These are phyloP conservation scores for Citropsis articulata DNA, from an alignment of 345 rosid species.

Conservation along the genomic window DNA sequence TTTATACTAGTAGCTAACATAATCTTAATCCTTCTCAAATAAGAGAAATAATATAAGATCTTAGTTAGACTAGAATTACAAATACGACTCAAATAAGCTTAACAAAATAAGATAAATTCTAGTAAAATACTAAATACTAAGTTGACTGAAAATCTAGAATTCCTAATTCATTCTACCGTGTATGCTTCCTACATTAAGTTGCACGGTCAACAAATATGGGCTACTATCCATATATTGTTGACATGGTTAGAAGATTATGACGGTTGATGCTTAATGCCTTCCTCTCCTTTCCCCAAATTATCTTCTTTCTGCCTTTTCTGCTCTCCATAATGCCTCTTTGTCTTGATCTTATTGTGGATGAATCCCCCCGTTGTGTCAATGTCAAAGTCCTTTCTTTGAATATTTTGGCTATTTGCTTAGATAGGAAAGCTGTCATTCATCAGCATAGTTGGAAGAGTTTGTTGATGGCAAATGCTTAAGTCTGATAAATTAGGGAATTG, in stretches of 20 bases:
- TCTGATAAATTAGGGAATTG: neutral
- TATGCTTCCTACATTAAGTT: neutral
- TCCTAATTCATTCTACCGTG: too few relatives aligned
- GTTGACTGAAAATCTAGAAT: too few relatives aligned
- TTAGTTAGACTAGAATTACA: too few relatives aligned
- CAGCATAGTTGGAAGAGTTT: neutral
- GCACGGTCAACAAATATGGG: neutral
- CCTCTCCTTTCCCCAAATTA: too few relatives aligned
- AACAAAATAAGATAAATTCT: too few relatives aligned
- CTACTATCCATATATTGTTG: neutral
- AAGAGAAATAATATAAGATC: too few relatives aligned
- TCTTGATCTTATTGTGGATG: neutral
- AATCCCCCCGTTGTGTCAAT: neutral
- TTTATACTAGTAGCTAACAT: too few relatives aligned
- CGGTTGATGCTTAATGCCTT: neutral
- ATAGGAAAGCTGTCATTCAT: neutral
- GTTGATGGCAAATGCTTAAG: neutral
- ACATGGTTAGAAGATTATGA: neutral
- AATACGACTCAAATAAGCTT: too few relatives aligned
- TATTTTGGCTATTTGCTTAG: neutral
- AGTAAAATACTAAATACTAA: too few relatives aligned
- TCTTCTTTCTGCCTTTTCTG: neutral
- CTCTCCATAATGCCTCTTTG: neutral
- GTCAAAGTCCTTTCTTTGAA: neutral
- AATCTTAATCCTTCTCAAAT: too few relatives aligned